phyloP scores from a whole-genome alignment of 83 land plant species.

The Thuja plicata region DNA sequence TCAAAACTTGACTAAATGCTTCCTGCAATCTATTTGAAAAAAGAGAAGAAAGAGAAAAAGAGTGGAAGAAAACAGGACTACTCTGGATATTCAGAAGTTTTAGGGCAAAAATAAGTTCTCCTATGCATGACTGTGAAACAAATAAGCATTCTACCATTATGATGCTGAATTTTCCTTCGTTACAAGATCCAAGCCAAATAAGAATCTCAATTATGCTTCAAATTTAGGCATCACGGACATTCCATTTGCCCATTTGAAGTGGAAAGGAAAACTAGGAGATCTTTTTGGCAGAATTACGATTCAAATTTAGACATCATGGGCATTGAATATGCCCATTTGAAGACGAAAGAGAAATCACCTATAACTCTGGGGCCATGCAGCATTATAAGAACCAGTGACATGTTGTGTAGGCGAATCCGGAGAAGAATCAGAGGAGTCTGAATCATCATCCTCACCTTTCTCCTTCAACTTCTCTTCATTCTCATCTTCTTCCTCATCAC shows the following conservation, averaged over 20 bases:
- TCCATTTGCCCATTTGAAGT: not conserved
- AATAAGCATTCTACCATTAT: not conserved
- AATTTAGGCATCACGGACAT: not conserved
- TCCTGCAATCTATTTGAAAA: no score
- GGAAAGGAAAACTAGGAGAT: no score
- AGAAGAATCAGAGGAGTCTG: slow-evolving; percentile 27
- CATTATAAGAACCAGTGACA: slow-evolving; percentile 33
- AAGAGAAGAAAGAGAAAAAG: no score
- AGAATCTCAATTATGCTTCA: not conserved
- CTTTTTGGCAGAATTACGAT: no score
- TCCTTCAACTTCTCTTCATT: slow-evolving; percentile 13
- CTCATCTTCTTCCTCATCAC: slow-evolving; percentile 56
- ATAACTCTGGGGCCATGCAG: slow-evolving; percentile 72
- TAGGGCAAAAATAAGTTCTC: not conserved
- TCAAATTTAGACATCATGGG: not conserved
- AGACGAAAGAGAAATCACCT: slow-evolving; percentile 25
- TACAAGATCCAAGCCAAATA: no score
- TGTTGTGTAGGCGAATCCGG: slow-evolving; percentile 19
- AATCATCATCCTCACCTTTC: slow-evolving; percentile 25
- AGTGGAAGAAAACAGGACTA: not conserved
- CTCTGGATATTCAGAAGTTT: not conserved
- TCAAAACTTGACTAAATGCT: no score
- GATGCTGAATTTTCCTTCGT: not conserved
- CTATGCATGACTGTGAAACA: not conserved
- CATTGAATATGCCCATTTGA: not conserved